phyloP scores from a whole-genome alignment of 2,329 filamentous ascomycete species.

The Mycosphaerella arachidis region DNA sequence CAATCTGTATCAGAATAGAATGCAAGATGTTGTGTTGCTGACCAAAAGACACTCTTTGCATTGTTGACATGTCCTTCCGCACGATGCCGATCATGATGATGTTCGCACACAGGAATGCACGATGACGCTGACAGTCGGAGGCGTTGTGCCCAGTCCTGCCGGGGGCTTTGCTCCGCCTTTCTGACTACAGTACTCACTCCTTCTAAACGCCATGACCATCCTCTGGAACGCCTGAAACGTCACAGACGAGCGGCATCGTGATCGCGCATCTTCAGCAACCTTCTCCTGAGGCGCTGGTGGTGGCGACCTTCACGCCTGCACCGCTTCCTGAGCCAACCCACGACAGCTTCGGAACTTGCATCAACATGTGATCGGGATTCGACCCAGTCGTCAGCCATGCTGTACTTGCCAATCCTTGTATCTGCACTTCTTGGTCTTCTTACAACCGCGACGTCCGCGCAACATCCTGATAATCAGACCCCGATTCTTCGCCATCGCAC shows the following conservation, averaged over 20 bases:
- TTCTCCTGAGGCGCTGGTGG: neutral
- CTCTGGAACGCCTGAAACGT: too few species aligned
- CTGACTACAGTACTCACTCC: too few species aligned
- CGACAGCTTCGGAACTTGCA: neutral
- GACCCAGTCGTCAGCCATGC: conserved; percentile 2
- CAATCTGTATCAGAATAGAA: neutral
- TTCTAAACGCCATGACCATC: too few species aligned
- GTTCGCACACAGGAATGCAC: too few species aligned
- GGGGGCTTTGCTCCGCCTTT: too few species aligned
- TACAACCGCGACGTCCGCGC: conserved; percentile 17
- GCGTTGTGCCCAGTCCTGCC: too few species aligned
- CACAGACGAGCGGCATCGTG: neutral
- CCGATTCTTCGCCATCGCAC: conserved; percentile 32
- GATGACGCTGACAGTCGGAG: too few species aligned
- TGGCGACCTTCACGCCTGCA: neutral
- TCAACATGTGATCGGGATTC: conserved; percentile 30
- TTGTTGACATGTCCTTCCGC: neutral
- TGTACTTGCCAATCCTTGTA: neutral
- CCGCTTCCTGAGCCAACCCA: neutral
- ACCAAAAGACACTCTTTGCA: neutral
- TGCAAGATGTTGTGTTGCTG: neutral
- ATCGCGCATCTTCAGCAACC: neutral
- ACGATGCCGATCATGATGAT: too few species aligned
- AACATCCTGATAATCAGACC: conserved; percentile 22
- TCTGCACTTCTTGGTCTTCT: conserved; percentile 22